Evolutionary conservation across 2,329 filamentous ascomycete species (phyloP).

Genomic region (Exophiala spinifera): DNA sequence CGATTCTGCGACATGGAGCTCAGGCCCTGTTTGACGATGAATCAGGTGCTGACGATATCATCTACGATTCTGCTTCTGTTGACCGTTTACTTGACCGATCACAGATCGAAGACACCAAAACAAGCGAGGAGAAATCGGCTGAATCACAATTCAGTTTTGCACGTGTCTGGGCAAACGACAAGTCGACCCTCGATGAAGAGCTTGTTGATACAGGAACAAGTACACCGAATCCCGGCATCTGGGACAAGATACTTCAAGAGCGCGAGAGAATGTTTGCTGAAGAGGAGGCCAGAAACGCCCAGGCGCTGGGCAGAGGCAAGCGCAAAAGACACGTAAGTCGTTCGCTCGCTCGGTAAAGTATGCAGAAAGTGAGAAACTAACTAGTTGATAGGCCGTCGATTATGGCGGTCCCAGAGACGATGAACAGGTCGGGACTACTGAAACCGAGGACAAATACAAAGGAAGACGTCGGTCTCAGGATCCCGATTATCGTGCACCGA

Average conservation of each 20-base stretch:
- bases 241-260: slow-evolving; percentile 85
- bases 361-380: slow-evolving; percentile 3
- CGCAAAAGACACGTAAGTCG: slow-evolving; percentile 60
- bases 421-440: not conserved
- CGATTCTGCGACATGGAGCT: slow-evolving; percentile 82
- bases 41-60: slow-evolving; percentile 65
- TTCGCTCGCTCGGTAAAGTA: slow-evolving; percentile 2
- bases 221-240: slow-evolving; percentile 58
- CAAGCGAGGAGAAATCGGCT: slow-evolving; percentile 61
- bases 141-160: slow-evolving; percentile 87
- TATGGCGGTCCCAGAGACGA: slow-evolving; percentile 19
- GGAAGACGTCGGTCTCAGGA: slow-evolving; percentile 26
- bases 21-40: slow-evolving; percentile 79
- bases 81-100: slow-evolving; percentile 87
- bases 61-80: slow-evolving; percentile 77
- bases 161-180: slow-evolving; percentile 86
- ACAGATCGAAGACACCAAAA: slow-evolving; percentile 68
- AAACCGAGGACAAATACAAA: not conserved
- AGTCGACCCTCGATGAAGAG: slow-evolving; percentile 63
- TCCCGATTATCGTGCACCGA: slow-evolving; percentile 43
- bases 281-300: slow-evolving; percentile 64
- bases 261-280: slow-evolving; percentile 75
- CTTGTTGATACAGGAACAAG: slow-evolving; percentile 56
- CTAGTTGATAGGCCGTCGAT: slow-evolving; percentile 21
- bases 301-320: slow-evolving; percentile 82